Percentiles rank a stretch among this genome's conserved stretches.
These are phyloP conservation scores for Mucor racemosus DNA, from an alignment of 371 early-diverging fungal species.

Conservation along the genomic window DNA sequence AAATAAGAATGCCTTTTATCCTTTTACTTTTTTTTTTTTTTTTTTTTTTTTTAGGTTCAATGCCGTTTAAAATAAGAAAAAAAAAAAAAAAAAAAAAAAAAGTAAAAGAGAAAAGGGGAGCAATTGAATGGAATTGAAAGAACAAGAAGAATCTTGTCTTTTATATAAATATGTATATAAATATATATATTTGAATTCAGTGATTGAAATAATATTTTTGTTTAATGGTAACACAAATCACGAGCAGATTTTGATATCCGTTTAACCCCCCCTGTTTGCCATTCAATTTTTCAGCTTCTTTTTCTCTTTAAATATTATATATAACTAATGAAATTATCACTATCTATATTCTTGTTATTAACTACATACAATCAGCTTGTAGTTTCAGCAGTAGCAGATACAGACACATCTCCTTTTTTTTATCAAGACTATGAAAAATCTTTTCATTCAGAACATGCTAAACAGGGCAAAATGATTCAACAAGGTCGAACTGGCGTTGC, in stretches of 20 bases:
- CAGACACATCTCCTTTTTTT: slow-evolving; percentile 29
- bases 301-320: not conserved
- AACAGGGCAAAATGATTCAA: slow-evolving; percentile 50
- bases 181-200: not conserved
- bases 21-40: not conserved
- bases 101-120: not conserved
- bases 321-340: not conserved
- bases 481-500: slow-evolving; percentile 50
- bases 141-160: not conserved
- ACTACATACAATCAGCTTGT: not conserved
- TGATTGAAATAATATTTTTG: not conserved
- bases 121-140: not conserved
- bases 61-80: not conserved
- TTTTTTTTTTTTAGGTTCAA: not conserved
- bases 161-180: too few relatives aligned
- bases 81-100: not conserved
- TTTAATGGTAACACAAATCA: slow-evolving; percentile 18
- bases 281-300: not conserved
- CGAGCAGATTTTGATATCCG: slow-evolving; percentile 11
- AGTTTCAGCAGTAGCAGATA: not conserved
- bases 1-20: slow-evolving; percentile 1
- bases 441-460: slow-evolving; percentile 31
- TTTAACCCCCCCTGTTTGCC: slow-evolving; percentile 8
- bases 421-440: slow-evolving; percentile 15
- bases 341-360: not conserved